Evolutionary conservation across 2,329 filamentous ascomycete species (phyloP), one percentile per base, ranked within the genome.

Genomic region (Fusarium sp.): DNA sequence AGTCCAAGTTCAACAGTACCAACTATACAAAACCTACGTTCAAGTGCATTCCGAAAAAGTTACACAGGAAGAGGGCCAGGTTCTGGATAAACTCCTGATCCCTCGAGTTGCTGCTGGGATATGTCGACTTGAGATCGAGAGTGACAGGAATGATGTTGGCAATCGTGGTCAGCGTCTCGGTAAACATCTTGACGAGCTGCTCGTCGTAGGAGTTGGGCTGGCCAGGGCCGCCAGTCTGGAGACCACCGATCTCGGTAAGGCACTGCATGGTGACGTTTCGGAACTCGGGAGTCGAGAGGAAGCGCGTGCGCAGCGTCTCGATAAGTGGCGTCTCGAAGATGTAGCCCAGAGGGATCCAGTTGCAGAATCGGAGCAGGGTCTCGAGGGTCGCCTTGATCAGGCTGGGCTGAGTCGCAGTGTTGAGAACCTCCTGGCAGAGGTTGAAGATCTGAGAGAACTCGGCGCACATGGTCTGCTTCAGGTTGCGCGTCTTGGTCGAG

Each of bases 51-150:
- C 94, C 93, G 82, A 98, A 99, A 84, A 98, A 99, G 83, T 97
- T 98, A 86, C 94, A 97, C 31, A 99, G 89, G 85, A 99, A 99
- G 13, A 99, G 90, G 1, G 97, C 96, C 70, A 99, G 85, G 80
- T 99, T 98, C 83, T 98, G 95, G 61, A 99, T 95, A 81, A 99
- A 99, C 81, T 99, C 96, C 81, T 99, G 97, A 78, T 99, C 97
- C 79, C 91, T 91, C 47, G 95, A 92, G 84, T 98, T 98, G 84
- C 96, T 98, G 71, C 92, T 92, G 22, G 93, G 93, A 80, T 98
- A 99, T 16, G 95, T 98, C 71, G 91, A 89, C 87, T 97, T 98
- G 66, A 99, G 88, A 80, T 98, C 95, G 74, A 98, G 89, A 8
- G 94, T 91, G 47, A 98, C 87, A 5, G 97, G 97, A 61, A 99